Evolutionary conservation across 495 filamentous ascomycete genomes (phyloP), one percentile per base, ranked within the genome.

Genomic region (Apodospora peruviana): DNA sequence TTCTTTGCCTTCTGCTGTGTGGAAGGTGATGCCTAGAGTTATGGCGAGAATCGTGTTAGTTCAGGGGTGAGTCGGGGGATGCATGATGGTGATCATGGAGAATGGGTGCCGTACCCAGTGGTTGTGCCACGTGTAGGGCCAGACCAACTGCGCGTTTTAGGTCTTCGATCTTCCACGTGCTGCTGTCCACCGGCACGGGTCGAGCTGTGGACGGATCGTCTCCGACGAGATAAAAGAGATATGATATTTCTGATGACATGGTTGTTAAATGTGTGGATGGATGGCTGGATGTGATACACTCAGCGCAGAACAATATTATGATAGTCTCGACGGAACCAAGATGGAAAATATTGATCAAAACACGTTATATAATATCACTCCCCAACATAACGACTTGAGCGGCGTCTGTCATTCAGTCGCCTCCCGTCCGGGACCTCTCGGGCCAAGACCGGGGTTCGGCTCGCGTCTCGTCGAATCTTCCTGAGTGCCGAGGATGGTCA

Each of bases 201-300:
- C 52, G 61, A 8, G 70, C 61, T 20, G 68, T 69, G n/a, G 61
- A 63, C 18, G 57, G 48, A 37, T 61, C 51, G 41, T 76, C 65
- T 22, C 76, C 75, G 22, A 73, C 48, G 17, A 76, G 63, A 40
- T 71, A 68, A 48, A 76, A 78, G 34, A 76, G 63, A 40, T 71
- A 68, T 47, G 75, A 78, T 35, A 55, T 37, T 52, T 68, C 62
- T 14, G 52, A 57, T 23, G 61, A 39, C 71, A 76, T 72, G 37
- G 20, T 58, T 12, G 7, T 12, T 32, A 12, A 43, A 18, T 38
- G 19, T 11, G 3, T 14, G n/a, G n/a, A n/a, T n/a, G n/a, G n/a
- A n/a, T n/a, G n/a, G n/a, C n/a, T n/a, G n/a, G n/a, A n/a, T n/a
- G n/a, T n/a, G n/a, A n/a, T n/a, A n/a, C n/a, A n/a, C n/a, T n/a